Conservation (phyloP, 2,329 filamentous ascomycete genomes). For the Claviceps africana region DNA sequence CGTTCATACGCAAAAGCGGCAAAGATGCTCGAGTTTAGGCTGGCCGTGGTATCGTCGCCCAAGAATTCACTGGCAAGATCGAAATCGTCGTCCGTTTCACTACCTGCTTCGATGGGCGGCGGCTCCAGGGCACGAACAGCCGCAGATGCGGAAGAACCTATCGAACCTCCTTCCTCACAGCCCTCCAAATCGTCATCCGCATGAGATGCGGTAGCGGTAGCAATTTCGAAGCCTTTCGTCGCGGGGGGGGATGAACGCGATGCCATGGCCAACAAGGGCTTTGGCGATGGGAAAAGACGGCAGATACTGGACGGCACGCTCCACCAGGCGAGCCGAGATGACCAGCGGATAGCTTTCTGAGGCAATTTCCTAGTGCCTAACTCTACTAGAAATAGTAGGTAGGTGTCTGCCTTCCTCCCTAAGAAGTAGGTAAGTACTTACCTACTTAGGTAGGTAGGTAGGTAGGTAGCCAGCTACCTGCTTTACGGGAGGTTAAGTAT, state of each 20-base stretch:
- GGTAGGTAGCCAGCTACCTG: no score
- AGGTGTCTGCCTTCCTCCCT: no score
- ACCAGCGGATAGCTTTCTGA: neutral
- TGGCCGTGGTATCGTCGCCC: constrained; percentile 3
- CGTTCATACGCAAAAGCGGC: constrained; percentile 6
- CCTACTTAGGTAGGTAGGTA: no score
- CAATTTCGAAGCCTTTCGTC: neutral
- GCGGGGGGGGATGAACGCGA: neutral
- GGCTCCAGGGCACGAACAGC: constrained; percentile 1
- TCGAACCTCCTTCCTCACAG: neutral
- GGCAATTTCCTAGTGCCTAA: no score
- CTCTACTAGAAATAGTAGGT: no score
- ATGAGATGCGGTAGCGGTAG: neutral
- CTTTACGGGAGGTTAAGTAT: no score
- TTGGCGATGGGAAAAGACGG: neutral
- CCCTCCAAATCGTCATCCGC: neutral
- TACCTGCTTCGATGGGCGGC: neutral
- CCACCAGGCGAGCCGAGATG: neutral
- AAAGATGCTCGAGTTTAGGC: constrained; percentile 7
- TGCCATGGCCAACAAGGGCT: neutral
- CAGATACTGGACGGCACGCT: neutral
- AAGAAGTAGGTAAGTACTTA: no score
- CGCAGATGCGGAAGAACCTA: neutral
- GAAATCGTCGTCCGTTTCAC: constrained; percentile 4
- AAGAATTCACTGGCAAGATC: constrained; percentile 1